Evolutionary conservation across 1,284 basidiomycete species (phyloP), one percentile per base, ranked within the genome.

Genomic region (Inonotus hispidus): DNA sequence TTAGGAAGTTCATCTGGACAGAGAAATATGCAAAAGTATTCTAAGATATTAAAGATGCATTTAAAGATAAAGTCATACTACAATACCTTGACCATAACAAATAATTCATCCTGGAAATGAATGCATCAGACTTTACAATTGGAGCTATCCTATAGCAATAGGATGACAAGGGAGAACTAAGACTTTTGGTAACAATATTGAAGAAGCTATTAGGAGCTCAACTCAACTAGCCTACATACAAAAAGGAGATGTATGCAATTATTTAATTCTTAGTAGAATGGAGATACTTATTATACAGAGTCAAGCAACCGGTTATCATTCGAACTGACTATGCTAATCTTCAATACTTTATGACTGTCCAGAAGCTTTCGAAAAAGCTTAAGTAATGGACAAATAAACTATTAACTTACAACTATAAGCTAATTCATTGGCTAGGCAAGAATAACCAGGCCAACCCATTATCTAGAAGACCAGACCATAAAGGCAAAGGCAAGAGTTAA

Each of bases 241-340:
- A 79, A 61, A 72, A 75, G 47, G 75, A 79, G 58, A 49, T 79
- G 53, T 16, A 74, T 1, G 73, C 74, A 1, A 70, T 76, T 16
- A 67, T 74, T 8, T 19, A 58, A 6, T 63, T 69, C 0, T 64
- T 75, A 14, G 63, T 70, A 19, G 60, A 68, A 21, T 79, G 73
- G 73, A 56, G 71, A 16, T 69, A 73, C 27, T 74, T 72, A 59
- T 63, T 71, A 0, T 43, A 62, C 38, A 72, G 72, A 2, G 45
- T 65, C 1, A 43, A 35, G 10, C 43, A 66, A 0, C 49, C 60
- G 0, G 43, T 74, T 38, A 58, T 50, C 0, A 64, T 75, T 35
- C 58, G 59, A 52, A 68, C 70, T 0, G 73, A 76, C 59, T 73
- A 75, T 58, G 57, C 64, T 1, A 70, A 70, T 49, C 66, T 75